Conservation (phyloP, 768 basidiomycete genomes). For the Leucosporidium yakuticum region DNA sequence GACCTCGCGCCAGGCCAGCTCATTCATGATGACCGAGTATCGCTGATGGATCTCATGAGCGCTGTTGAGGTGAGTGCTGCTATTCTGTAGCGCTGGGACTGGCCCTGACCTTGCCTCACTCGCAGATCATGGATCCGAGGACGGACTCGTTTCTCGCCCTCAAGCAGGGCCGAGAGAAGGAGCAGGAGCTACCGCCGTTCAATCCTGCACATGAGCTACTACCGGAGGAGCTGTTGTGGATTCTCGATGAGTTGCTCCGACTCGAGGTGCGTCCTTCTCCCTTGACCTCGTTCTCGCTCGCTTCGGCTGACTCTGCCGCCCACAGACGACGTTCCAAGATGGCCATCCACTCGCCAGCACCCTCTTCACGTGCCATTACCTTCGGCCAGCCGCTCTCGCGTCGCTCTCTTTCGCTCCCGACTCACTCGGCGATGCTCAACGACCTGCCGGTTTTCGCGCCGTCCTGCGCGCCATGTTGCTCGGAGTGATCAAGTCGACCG, state of each 20-base stretch:
- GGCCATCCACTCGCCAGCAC: slow-evolving; percentile 31
- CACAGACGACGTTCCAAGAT: slow-evolving; percentile 21
- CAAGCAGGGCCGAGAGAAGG: background rate
- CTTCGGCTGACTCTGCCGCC: background rate
- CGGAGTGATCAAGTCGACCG: slow-evolving; percentile 15
- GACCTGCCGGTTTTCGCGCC: background rate
- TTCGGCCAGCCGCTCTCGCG: slow-evolving; percentile 11
- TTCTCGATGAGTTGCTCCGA: slow-evolving; percentile 14
- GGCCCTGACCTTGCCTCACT: background rate
- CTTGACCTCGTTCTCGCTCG: background rate
- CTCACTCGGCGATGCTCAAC: background rate
- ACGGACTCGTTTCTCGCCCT: slow-evolving; percentile 22
- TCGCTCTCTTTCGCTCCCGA: background rate
- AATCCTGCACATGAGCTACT: background rate
- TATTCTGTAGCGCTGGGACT: background rate
- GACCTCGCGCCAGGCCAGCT: slow-evolving; percentile 19
- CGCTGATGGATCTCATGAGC: slow-evolving; percentile 28
- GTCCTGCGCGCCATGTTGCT: slow-evolving; percentile 27
- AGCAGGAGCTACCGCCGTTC: slow-evolving; percentile 7
- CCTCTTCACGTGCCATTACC: slow-evolving; percentile 27
- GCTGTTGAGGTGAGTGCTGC: slow-evolving; percentile 27
- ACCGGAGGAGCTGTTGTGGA: slow-evolving; percentile 7
- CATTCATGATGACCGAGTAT: slow-evolving; percentile 2
- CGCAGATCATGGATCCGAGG: slow-evolving; percentile 28
- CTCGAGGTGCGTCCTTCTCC: slow-evolving; percentile 14